Base-by-base conservation (phyloP, 768 basidiomycete genomes). In the Amanita pallidorosea region DNA sequence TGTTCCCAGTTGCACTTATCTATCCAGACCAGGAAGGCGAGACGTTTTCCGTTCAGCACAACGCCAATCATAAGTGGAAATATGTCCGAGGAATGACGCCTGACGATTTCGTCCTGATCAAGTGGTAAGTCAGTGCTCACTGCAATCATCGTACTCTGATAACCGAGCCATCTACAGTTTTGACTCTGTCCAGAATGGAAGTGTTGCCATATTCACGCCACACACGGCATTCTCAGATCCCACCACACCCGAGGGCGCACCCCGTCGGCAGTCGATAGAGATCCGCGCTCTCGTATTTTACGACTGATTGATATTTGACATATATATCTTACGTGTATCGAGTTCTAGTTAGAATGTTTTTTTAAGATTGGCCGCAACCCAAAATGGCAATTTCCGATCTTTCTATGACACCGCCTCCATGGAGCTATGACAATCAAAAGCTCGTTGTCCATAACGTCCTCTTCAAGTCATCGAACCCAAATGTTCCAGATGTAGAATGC, bases 261-360 rank as follows among this genome's bases (percentile, higher is more conserved):
- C 73, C 5, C 60, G 65, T 4, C 64, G 80, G 42, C 72, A 82
- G 60, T 81, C 79, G 0, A 81, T 83, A 45, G 81, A 84, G 62
- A 55, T 84, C 20, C 63, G 80, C 25, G 74, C 79, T 7, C 68
- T 84, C 33, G 79, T 82, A n/a, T 84, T 81, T 58, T 80, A 82
- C 56, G 75, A 80, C 54, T 70, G 54, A 58, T 27, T n/a, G n/a
- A 36, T 12, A 9, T 9, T 22, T 23, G 31, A 7, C n/a, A 23
- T 23, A 29, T 29, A 8, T 29, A 29, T 9, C 29, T 27, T 1
- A 27, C 6, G 1, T 27, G 27, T 27, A 27, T 27, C 6, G 3
- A 7, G 27, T 27, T 5, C 27, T 29, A 27, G 25, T 27, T 27
- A 27, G 4, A 27, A 6, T 7, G 1, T 23, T 4, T n/a, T n/a